Evolutionary conservation across 108 stramenopile genomes (phyloP).

Genomic region (Fistulifera solaris): DNA sequence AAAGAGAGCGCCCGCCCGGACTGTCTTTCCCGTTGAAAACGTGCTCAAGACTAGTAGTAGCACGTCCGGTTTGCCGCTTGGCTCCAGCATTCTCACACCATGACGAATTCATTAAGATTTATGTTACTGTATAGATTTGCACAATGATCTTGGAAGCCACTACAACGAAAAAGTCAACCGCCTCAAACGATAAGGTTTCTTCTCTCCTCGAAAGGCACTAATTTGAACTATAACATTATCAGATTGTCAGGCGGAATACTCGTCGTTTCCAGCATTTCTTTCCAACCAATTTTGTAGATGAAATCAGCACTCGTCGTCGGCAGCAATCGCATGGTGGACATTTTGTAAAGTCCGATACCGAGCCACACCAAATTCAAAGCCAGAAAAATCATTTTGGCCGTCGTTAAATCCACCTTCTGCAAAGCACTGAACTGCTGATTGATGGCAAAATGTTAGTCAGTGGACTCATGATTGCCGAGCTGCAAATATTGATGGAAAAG

Average conservation of each 20-base stretch:
- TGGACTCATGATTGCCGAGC: constrained; percentile 82
- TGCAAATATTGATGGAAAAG: constrained; percentile 81
- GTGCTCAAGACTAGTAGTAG: no score
- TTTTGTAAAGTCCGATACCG: constrained; percentile 85
- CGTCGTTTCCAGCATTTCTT: constrained; percentile 82
- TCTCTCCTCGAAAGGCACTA: no score
- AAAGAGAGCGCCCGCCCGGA: no score
- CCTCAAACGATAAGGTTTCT: no score
- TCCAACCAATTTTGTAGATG: constrained; percentile 81
- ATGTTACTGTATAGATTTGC: no score
- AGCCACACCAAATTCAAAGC: constrained; percentile 84
- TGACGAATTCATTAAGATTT: no score
- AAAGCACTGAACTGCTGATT: constrained; percentile 51
- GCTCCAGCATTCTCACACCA: no score
- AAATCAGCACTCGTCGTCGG: constrained; percentile 93
- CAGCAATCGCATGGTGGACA: constrained; percentile 90
- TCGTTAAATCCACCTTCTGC: constrained; percentile 51
- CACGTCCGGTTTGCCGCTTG: no score
- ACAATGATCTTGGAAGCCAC: no score
- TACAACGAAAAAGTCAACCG: no score
- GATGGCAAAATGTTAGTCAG: constrained; percentile 60
- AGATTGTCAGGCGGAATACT: constrained; percentile 64
- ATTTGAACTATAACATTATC: not conserved
- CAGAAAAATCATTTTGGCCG: constrained; percentile 70
- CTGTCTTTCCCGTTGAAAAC: no score